These are phyloP conservation scores for Microbotryum intermedium DNA, from an alignment of 1,284 basidiomycete genomes.

Conservation along the genomic window DNA sequence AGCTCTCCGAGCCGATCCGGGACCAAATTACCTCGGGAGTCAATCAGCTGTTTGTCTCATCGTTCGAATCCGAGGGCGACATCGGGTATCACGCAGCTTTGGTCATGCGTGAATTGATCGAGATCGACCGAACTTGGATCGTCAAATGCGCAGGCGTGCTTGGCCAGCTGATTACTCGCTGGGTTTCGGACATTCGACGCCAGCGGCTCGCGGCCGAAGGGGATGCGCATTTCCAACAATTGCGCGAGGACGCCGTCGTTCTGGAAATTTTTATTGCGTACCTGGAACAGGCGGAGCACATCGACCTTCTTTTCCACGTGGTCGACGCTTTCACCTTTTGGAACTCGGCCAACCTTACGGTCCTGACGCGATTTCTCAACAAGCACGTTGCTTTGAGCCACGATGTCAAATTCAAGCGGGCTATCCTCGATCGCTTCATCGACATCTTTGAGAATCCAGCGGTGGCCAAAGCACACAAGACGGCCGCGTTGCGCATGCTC, in stretches of 20 bases:
- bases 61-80: constrained; percentile 26
- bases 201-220: constrained; percentile 41
- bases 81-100: constrained; percentile 29
- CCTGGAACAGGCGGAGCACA: constrained; percentile 52
- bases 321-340: constrained; percentile 73
- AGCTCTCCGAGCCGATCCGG: constrained; percentile 64
- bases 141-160: constrained; percentile 36
- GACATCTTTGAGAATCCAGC: constrained; percentile 42
- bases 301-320: constrained; percentile 83
- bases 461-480: constrained; percentile 65
- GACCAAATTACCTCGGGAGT: constrained; percentile 63
- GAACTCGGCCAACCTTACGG: constrained; percentile 71
- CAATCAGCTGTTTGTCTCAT: constrained; percentile 50
- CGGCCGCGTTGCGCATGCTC: constrained; percentile 74
- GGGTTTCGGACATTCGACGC: constrained; percentile 35
- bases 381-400: constrained; percentile 61
- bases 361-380: constrained; percentile 80
- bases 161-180: constrained; percentile 37
- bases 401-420: constrained; percentile 59
- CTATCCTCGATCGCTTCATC: constrained; percentile 76
- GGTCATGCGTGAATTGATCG: constrained; percentile 66
- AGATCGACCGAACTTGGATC: constrained; percentile 64
- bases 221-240: constrained; percentile 40
- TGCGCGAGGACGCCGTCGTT: constrained; percentile 59
- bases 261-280: constrained; percentile 63